phyloP scores from a whole-genome alignment of 2,329 filamentous ascomycete species.

The Fusarium piperis region DNA sequence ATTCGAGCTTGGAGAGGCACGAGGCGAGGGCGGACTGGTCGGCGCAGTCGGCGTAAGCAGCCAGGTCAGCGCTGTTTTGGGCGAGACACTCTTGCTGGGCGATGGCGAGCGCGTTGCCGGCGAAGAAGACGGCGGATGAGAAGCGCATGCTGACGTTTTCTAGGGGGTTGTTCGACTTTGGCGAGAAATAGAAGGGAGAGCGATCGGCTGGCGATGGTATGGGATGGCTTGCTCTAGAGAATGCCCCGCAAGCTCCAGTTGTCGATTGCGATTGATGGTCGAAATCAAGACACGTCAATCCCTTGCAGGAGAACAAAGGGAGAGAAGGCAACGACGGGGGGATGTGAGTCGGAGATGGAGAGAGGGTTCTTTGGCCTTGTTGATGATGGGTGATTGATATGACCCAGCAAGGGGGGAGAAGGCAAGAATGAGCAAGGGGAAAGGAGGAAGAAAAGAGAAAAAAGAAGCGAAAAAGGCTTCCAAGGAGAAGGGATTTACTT shows the following conservation, averaged over 20 bases:
- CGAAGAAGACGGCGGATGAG: constrained; percentile 47
- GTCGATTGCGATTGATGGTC: constrained; percentile 21
- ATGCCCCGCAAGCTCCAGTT: constrained; percentile 36
- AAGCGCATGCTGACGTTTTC: constrained; percentile 42
- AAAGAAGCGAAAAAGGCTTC: background rate
- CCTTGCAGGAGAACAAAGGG: constrained; percentile 11
- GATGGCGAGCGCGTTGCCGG: constrained; percentile 47
- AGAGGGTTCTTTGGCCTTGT: constrained; percentile 4
- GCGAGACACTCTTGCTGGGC: constrained; percentile 53
- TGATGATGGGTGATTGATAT: constrained; percentile 18
- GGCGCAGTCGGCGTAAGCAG: constrained; percentile 55
- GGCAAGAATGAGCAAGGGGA: constrained; percentile 21
- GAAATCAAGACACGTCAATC: constrained; percentile 32
- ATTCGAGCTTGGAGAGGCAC: constrained; percentile 53
- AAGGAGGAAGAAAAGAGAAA: constrained; percentile 16
- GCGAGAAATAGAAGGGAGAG: background rate
- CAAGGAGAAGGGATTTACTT: constrained; percentile 38
- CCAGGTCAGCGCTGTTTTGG: constrained; percentile 51
- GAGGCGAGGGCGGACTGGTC: constrained; percentile 52
- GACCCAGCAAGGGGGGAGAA: background rate
- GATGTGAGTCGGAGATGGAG: constrained; percentile 5
- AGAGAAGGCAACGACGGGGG: background rate
- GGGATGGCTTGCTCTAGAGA: constrained; percentile 19
- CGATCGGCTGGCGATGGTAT: background rate
- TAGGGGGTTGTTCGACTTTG: background rate